phyloP scores from a whole-genome alignment of 495 filamentous ascomycete species.

The Podospora conica region DNA sequence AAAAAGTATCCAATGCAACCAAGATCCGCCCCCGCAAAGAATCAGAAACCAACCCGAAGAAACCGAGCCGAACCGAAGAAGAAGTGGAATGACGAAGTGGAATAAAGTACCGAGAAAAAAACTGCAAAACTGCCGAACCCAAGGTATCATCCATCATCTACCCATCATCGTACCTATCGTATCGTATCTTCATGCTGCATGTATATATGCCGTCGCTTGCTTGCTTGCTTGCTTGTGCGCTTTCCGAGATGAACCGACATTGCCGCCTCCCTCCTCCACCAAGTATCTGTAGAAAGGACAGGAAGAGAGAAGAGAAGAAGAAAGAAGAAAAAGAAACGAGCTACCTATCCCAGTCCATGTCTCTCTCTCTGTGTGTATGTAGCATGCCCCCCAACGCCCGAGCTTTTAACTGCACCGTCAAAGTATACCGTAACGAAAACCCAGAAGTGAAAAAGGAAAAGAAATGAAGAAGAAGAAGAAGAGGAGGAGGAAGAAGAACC shows the following conservation, averaged over 20 bases:
- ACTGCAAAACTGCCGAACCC: not conserved
- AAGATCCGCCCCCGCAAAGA: no score
- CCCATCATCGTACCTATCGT: not conserved
- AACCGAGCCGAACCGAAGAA: no score
- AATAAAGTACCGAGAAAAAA: not conserved
- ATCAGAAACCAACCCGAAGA: no score
- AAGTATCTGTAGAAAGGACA: not conserved
- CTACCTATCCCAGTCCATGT: not conserved
- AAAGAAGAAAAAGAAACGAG: not conserved
- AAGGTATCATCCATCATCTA: constrained; percentile 1
- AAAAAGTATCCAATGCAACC: no score
- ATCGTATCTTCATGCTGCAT: not conserved
- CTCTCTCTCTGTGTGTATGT: not conserved
- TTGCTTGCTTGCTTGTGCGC: no score
- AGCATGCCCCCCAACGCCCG: not conserved
- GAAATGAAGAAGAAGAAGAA: not conserved
- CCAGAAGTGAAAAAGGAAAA: not conserved
- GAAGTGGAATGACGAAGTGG: constrained; percentile 7
- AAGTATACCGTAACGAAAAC: not conserved
- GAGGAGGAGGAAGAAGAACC: not conserved
- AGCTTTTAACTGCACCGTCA: not conserved
- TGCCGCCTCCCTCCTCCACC: not conserved
- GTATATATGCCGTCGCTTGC: not conserved
- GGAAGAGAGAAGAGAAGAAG: not conserved
- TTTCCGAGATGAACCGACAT: not conserved